phyloP scores from a whole-genome alignment of 345 rosid genomes.

The Hibiscus syriacus region DNA sequence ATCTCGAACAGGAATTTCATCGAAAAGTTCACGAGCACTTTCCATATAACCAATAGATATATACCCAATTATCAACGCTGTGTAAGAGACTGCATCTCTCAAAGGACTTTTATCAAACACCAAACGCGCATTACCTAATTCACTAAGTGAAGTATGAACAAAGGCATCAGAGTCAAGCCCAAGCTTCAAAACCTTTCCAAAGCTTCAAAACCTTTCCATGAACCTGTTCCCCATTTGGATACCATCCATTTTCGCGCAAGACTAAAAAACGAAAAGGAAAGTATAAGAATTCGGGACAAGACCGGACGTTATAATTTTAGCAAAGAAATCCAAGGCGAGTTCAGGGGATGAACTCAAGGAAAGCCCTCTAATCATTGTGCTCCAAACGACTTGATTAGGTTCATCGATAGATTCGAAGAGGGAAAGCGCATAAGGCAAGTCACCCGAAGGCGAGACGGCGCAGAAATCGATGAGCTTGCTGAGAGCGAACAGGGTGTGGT shows the following conservation, averaged over 20 bases:
- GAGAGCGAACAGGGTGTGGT: constrained; percentile 59
- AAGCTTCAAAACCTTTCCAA: constrained; percentile 42
- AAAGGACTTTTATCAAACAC: constrained; percentile 55
- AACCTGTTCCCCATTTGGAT: neutral
- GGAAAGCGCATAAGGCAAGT: constrained; percentile 44
- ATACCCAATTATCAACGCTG: constrained; percentile 14
- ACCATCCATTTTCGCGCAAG: neutral
- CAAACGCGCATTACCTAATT: constrained; percentile 34
- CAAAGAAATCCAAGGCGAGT: neutral
- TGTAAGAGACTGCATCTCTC: constrained; percentile 57
- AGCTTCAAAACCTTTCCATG: too few relatives aligned
- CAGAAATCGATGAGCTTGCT: constrained; percentile 32
- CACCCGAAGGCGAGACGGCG: constrained; percentile 47
- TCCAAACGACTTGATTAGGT: constrained; percentile 61
- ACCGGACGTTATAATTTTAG: neutral
- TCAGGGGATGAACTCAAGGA: constrained; percentile 37
- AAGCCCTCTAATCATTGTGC: constrained; percentile 49
- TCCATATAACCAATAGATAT: too few relatives aligned
- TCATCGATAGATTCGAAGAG: constrained; percentile 44
- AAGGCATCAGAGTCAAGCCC: constrained; percentile 50
- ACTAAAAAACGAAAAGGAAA: neutral
- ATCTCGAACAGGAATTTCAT: too few relatives aligned
- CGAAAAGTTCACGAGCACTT: too few relatives aligned
- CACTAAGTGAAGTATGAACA: constrained; percentile 52
- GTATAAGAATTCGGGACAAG: neutral